Evolutionary conservation across 192 early-diverging fungal species (phyloP).

Genomic region (Backusella tuberculispora): DNA sequence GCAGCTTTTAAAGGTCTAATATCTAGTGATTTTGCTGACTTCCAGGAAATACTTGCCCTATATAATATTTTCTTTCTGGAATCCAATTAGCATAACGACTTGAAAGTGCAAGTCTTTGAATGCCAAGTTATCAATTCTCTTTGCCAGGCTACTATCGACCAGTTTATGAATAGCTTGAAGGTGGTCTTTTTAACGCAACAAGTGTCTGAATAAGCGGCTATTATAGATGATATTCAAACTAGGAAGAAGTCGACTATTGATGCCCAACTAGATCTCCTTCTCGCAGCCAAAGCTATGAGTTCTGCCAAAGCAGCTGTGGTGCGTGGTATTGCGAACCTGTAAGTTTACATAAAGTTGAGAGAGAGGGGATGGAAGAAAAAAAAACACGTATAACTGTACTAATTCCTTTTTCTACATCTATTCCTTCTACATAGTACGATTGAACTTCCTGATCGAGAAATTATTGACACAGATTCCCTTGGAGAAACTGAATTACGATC

Average conservation of each 20-base stretch:
- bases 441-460: neutral
- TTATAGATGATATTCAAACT: neutral
- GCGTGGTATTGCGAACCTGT: neutral
- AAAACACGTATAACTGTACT: neutral
- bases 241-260: neutral
- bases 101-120: neutral
- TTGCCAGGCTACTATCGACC: neutral
- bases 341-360: neutral
- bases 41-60: neutral
- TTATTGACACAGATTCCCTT: neutral
- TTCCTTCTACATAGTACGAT: neutral
- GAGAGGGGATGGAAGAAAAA: neutral
- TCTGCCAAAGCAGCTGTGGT: neutral
- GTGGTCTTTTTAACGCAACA: neutral
- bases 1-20: too few relatives aligned
- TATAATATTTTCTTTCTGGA: neutral
- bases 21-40: neutral
- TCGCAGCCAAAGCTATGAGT: neutral
- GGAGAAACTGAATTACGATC: slow-evolving; percentile 20
- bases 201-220: neutral
- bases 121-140: neutral
- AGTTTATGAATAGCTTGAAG: neutral
- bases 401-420: too few relatives aligned
- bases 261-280: neutral
- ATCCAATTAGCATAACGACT: neutral